Evolutionary conservation across 176 grass and related monocot species (phyloP).

Genomic region (Carex pumila): DNA sequence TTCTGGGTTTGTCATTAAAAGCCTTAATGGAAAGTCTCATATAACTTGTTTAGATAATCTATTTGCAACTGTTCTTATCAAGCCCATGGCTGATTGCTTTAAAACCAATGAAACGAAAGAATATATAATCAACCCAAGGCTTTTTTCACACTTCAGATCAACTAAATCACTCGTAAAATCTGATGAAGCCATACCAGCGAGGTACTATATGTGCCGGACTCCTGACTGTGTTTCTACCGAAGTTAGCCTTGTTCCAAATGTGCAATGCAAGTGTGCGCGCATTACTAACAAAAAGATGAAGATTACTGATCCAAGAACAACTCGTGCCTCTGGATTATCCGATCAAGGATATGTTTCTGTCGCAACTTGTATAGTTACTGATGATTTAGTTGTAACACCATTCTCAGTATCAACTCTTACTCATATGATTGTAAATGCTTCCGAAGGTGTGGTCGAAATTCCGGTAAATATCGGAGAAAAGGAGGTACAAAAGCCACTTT

Average conservation of each 20-base stretch:
- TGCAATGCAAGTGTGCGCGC: neutral
- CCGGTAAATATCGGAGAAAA: constrained; percentile 1
- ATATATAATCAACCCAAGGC: neutral
- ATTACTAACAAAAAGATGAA: constrained; percentile 25
- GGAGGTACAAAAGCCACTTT: neutral
- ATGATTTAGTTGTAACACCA: constrained; percentile 22
- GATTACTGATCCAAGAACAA: neutral
- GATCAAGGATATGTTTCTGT: constrained; percentile 1
- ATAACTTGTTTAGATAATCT: constrained; percentile 16
- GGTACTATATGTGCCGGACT: constrained; percentile 17
- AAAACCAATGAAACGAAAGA: neutral
- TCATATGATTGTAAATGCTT: neutral
- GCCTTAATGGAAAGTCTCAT: neutral
- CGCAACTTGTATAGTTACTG: neutral
- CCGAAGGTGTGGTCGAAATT: neutral
- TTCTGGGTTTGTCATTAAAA: constrained; percentile 11
- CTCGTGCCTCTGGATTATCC: neutral
- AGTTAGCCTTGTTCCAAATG: constrained; percentile 10
- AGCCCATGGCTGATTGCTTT: neutral
- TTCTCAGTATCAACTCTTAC: neutral
- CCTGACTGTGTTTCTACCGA: neutral
- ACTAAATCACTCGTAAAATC: neutral
- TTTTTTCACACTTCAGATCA: neutral
- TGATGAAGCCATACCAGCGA: neutral
- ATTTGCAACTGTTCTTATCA: neutral